phyloP scores from a whole-genome alignment of 306 rosid genomes.

The Vigna trinervia region DNA sequence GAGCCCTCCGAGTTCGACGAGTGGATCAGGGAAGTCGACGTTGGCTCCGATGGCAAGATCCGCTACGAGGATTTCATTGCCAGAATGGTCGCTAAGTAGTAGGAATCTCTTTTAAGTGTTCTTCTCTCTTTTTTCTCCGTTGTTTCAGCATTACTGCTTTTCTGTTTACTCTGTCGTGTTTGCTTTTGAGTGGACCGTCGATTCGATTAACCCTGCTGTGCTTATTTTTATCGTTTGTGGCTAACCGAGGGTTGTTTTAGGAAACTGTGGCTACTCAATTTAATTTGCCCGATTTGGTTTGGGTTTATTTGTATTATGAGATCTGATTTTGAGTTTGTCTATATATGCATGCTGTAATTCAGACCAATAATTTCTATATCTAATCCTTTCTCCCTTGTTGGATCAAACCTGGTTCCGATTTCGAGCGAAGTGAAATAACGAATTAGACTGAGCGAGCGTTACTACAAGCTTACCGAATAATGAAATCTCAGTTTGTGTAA shows the following conservation, averaged over 20 bases:
- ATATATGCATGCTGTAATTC: slow-evolving; percentile 37
- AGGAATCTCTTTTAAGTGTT: background rate
- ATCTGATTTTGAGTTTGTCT: slow-evolving; percentile 36
- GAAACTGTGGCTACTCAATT: slow-evolving; percentile 40
- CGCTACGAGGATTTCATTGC: slow-evolving; percentile 96
- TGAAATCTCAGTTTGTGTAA: background rate
- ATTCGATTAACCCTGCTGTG: slow-evolving; percentile 44
- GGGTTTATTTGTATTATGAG: slow-evolving; percentile 35
- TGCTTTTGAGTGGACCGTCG: slow-evolving; percentile 43
- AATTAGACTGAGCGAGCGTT: background rate
- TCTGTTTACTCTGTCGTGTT: slow-evolving; percentile 38
- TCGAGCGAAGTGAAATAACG: background rate
- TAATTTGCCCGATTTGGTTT: slow-evolving; percentile 27
- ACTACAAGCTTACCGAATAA: slow-evolving; percentile 3
- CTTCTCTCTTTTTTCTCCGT: slow-evolving; percentile 15
- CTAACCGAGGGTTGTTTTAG: slow-evolving; percentile 49
- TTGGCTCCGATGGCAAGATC: slow-evolving; percentile 89
- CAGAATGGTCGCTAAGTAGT: slow-evolving; percentile 96
- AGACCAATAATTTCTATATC: slow-evolving; percentile 23
- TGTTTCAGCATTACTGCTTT: slow-evolving; percentile 44
- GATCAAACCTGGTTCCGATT: background rate
- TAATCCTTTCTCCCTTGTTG: slow-evolving; percentile 1
- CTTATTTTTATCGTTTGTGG: slow-evolving; percentile 43
- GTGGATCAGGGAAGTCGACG: slow-evolving; percentile 98
- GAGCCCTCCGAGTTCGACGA: slow-evolving; percentile 96